These are phyloP conservation scores for Metarhizium humberi DNA, from an alignment of 2,329 filamentous ascomycete genomes.

Conservation along the genomic window DNA sequence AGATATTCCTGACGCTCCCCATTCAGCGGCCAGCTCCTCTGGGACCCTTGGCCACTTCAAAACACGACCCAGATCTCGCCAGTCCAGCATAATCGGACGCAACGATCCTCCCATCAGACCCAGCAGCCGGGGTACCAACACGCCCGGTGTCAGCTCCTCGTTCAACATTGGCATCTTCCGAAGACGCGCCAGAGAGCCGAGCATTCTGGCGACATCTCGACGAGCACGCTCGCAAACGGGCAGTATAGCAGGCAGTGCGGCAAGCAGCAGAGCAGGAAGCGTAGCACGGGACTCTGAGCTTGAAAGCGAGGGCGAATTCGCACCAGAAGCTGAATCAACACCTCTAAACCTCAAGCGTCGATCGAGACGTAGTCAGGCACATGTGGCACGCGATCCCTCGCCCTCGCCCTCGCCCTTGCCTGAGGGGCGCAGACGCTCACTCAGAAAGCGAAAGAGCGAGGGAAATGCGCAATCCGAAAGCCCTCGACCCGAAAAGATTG, in stretches of 20 bases:
- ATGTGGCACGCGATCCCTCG: constrained; percentile 12
- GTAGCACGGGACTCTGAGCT: constrained; percentile 22
- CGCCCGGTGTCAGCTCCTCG: constrained; percentile 37
- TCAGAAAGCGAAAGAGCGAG: constrained; percentile 49
- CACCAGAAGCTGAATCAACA: constrained; percentile 60
- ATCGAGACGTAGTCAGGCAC: constrained; percentile 19
- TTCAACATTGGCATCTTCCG: constrained; percentile 50
- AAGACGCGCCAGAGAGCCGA: constrained; percentile 48
- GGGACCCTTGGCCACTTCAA: constrained; percentile 38
- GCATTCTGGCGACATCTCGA: constrained; percentile 47
- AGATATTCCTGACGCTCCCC: constrained; percentile 21
- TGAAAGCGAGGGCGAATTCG: constrained; percentile 39
- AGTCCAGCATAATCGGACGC: constrained; percentile 41
- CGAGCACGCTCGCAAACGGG: constrained; percentile 26
- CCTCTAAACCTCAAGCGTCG: constrained; percentile 42
- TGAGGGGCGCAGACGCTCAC: constrained; percentile 16
- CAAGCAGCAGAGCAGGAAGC: constrained; percentile 11
- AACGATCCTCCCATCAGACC: constrained; percentile 44
- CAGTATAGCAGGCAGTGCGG: constrained; percentile 2
- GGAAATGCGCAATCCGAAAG: constrained; percentile 29
- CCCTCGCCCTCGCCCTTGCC: constrained; percentile 16
- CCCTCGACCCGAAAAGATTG: constrained; percentile 27
- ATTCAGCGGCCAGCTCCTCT: constrained; percentile 35
- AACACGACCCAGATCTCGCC: constrained; percentile 28
- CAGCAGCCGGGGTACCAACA: constrained; percentile 39